Conservation (phyloP, 1,284 basidiomycete species). For the Ustilago curta region DNA sequence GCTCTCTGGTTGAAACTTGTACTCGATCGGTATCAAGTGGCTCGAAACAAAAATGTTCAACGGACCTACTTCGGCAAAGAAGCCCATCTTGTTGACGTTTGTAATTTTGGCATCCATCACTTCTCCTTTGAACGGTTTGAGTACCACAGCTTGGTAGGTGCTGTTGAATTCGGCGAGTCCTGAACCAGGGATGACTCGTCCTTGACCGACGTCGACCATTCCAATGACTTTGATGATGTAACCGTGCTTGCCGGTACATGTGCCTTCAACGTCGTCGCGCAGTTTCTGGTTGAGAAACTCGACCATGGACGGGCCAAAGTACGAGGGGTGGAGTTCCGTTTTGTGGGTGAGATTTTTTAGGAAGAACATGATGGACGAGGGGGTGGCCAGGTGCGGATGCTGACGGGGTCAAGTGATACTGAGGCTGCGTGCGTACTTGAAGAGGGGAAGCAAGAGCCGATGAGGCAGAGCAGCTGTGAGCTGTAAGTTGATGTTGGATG, state of each 20-base stretch:
- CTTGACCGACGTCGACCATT: constrained; percentile 63
- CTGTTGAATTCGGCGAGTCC: constrained; percentile 87
- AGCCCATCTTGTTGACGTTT: constrained; percentile 99
- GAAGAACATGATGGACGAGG: constrained; percentile 55
- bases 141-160: constrained; percentile 66
- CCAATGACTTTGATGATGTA: constrained; percentile 97
- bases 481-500: not conserved
- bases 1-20: constrained; percentile 66
- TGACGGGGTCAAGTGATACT: not conserved
- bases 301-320: constrained; percentile 94
- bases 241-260: constrained; percentile 87
- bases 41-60: constrained; percentile 76
- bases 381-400: not conserved
- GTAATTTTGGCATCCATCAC: constrained; percentile 96
- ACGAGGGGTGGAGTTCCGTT: constrained; percentile 95
- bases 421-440: not conserved
- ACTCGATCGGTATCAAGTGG: constrained; percentile 80
- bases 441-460: not conserved
- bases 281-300: constrained; percentile 92
- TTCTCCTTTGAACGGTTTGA: constrained; percentile 87
- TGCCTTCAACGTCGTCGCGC: constrained; percentile 95
- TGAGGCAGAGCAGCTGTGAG: not conserved
- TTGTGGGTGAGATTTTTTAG: constrained; percentile 91
- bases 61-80: constrained; percentile 96
- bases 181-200: constrained; percentile 86